phyloP scores from a whole-genome alignment of 805 yeast species.

The Zygosaccharomyces bailii region DNA sequence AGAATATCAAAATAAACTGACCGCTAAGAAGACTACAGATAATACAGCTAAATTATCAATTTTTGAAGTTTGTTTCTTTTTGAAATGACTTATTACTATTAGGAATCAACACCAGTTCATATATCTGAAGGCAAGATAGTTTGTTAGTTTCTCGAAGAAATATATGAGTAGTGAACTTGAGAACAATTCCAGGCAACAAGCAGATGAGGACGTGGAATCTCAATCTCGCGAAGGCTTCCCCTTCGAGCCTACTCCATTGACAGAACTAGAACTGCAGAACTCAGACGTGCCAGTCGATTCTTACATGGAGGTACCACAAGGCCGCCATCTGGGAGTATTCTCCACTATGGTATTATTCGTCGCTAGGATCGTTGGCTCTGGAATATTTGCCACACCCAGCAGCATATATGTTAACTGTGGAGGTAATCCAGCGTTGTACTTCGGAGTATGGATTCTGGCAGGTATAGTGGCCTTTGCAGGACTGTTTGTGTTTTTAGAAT shows the following conservation, averaged over 20 bases:
- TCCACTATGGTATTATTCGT: conserved; percentile 63
- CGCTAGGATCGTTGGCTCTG: conserved; percentile 72
- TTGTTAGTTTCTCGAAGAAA: no score
- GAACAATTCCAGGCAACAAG: background rate
- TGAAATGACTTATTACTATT: no score
- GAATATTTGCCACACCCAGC: conserved; percentile 71
- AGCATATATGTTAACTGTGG: conserved; percentile 66
- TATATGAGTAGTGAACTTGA: conserved; percentile 3
- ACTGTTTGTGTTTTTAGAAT: conserved; percentile 59
- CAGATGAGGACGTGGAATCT: background rate
- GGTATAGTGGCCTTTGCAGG: conserved; percentile 65
- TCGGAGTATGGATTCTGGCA: conserved; percentile 60
- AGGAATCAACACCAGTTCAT: no score
- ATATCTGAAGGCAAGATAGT: no score
- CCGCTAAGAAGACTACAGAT: no score
- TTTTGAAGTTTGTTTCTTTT: no score
- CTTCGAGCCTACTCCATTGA: background rate
- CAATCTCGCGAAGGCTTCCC: background rate
- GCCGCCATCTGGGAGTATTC: conserved; percentile 67
- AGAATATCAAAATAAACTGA: no score
- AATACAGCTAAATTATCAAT: no score
- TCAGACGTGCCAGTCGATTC: conserved; percentile 13
- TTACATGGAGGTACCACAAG: conserved; percentile 51
- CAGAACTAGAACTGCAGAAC: conserved; percentile 8
- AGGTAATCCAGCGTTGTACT: conserved; percentile 58